Conservation (phyloP, 306 rosid genomes). For the Cucurbita moschata region DNA sequence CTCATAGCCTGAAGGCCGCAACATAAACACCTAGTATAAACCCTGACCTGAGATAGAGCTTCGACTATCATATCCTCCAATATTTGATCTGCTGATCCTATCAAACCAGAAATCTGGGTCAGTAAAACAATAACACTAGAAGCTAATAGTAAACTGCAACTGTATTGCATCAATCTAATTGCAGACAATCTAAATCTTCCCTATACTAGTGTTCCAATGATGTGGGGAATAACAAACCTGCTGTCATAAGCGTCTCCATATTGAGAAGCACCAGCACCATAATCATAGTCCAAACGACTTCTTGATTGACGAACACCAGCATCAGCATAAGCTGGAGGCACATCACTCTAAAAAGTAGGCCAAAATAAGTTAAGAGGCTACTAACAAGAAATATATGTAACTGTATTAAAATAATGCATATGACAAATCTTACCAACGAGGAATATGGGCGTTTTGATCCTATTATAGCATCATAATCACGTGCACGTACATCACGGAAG, state of each 20-base stretch:
- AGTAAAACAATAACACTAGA: not conserved
- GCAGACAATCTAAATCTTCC: not conserved
- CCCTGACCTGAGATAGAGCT: constrained; percentile 53
- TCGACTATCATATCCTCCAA: constrained; percentile 69
- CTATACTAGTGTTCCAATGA: not conserved
- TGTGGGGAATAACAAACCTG: constrained; percentile 32
- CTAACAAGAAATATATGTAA: not conserved
- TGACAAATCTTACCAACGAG: constrained; percentile 33
- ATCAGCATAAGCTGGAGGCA: constrained; percentile 63
- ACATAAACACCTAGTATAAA: constrained; percentile 42
- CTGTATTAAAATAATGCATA: not conserved
- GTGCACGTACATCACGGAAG: constrained; percentile 61
- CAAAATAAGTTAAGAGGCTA: not conserved
- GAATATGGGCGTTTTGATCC: constrained; percentile 85
- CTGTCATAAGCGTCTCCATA: constrained; percentile 73
- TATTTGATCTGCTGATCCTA: constrained; percentile 62
- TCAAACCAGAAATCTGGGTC: constrained; percentile 14
- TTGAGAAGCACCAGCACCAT: constrained; percentile 51
- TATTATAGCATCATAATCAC: constrained; percentile 53
- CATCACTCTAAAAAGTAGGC: constrained; percentile 46
- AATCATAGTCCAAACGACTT: constrained; percentile 77
- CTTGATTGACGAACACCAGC: constrained; percentile 68
- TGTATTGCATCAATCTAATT: not conserved
- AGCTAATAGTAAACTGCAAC: not conserved
- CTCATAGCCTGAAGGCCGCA: constrained; percentile 57